Evolutionary conservation across 2,329 filamentous ascomycete genomes (phyloP), one percentile per base, ranked within the genome.

Genomic region (Penicillium verrucosum): DNA sequence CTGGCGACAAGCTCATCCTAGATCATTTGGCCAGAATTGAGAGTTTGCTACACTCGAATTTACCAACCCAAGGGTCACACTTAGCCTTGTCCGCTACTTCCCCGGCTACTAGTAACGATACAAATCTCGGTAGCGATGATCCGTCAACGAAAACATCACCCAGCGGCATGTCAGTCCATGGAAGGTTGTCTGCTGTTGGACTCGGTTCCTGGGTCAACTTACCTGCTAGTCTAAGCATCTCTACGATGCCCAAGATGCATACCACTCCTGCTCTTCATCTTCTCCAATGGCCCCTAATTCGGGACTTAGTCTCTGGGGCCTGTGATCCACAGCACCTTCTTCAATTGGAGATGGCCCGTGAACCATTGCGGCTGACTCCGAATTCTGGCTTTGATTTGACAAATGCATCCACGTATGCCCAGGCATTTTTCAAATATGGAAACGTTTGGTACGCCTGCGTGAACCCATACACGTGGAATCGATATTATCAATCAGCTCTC

Each of bases 361-460:
- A 90, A 65, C 88, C 89, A n/a, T 79, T 93, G 11, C 83, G 85
- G 61, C 71, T 83, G 53, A 75, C 73, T 52, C 71, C 76, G 1
- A 84, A 83, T 16, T 77, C 87, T 45, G 85, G 85, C 12, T 81
- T 92, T 57, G 88, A 92, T 70, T 75, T 92, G 42, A 88, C 87
- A 43, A 90, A 91, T 69, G 89, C 87, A 1, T 82, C 85, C 45
- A 82, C 85, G 4, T 92, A 92, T 70, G 87, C 90, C 40, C 85
- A 89, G 68, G 87, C 89, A 1, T 93, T 90, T 72, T 94, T 93
- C 67, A 86, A 89, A 56, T 82, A 87, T 41, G 90, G 92, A 58
- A 93, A 93, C 62, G 82, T 92, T 3, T 93, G 90, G 88, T 93
- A 93, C 67, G 89, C 90, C 10, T 91, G 89, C 65, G 89, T 94